A percentile compares a stretch with the other conserved stretches of the same genome.
phyloP scores from a whole-genome alignment of 768 basidiomycete species.

The Leucocoprinus birnbaumii region DNA sequence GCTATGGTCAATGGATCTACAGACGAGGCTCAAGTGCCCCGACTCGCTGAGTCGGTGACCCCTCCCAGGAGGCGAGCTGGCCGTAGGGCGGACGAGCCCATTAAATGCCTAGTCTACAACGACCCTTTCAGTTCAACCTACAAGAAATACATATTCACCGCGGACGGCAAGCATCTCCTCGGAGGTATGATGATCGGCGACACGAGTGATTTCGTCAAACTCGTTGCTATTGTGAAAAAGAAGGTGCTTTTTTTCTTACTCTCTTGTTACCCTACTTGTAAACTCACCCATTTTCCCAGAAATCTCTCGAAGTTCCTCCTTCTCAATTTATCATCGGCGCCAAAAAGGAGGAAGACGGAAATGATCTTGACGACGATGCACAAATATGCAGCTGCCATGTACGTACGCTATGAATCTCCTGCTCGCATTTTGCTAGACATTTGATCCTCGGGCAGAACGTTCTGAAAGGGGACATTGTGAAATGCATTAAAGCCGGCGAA shows the following conservation, averaged over 20 bases:
- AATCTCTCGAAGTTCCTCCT: constrained; percentile 62
- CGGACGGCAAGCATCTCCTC: constrained; percentile 67
- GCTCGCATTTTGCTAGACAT: not conserved
- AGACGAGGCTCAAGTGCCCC: not conserved
- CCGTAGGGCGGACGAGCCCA: constrained; percentile 28
- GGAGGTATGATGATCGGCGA: constrained; percentile 86
- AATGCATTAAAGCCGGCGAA: constrained; percentile 47
- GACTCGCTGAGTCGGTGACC: not conserved
- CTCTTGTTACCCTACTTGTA: not conserved
- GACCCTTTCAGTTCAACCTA: constrained; percentile 73
- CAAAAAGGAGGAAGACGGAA: constrained; percentile 52
- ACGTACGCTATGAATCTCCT: constrained; percentile 14
- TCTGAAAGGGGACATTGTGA: constrained; percentile 51
- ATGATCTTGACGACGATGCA: constrained; percentile 67
- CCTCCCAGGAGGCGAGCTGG: constrained; percentile 5
- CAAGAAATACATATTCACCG: constrained; percentile 76
- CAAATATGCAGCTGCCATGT: constrained; percentile 73
- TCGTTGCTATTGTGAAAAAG: constrained; percentile 70
- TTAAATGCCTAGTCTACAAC: constrained; percentile 62
- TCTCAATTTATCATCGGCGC: constrained; percentile 64
- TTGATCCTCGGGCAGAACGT: constrained; percentile 42
- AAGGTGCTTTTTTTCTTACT: constrained; percentile 34
- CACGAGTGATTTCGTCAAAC: constrained; percentile 62
- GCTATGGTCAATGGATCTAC: not conserved
- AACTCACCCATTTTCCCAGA: constrained; percentile 32